Conservation (phyloP, 2,329 filamentous ascomycete genomes). For the Gnomoniopsis sp. region DNA sequence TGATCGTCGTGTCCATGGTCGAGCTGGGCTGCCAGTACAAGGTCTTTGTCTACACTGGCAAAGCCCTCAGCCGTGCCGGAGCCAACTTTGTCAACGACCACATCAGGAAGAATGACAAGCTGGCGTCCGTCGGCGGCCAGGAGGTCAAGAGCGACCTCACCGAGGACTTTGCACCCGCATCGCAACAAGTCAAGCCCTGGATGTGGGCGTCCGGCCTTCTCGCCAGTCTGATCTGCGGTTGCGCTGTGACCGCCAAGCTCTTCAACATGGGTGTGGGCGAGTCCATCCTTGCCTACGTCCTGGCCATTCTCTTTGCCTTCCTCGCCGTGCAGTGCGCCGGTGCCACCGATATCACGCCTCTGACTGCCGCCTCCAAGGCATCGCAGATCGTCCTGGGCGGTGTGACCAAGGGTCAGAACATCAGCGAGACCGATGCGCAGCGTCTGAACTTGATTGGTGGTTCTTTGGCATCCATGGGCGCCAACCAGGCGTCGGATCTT, state of each 20-base stretch:
- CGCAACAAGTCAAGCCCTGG: slow-evolving; percentile 50
- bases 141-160: slow-evolving; percentile 36
- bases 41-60: slow-evolving; percentile 36
- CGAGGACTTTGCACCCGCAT: slow-evolving; percentile 44
- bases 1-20: slow-evolving; percentile 37
- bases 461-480: slow-evolving; percentile 52
- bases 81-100: slow-evolving; percentile 37
- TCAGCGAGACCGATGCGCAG: slow-evolving; percentile 50
- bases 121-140: slow-evolving; percentile 28
- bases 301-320: slow-evolving; percentile 60
- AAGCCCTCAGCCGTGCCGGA: slow-evolving; percentile 40
- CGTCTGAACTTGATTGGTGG: slow-evolving; percentile 64
- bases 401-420: slow-evolving; percentile 54
- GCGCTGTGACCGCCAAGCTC: slow-evolving; percentile 48
- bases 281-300: slow-evolving; percentile 51
- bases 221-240: slow-evolving; percentile 45
- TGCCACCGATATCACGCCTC: slow-evolving; percentile 59
- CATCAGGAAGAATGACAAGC: slow-evolving; percentile 38
- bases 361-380: slow-evolving; percentile 65
- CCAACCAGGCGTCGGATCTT: slow-evolving; percentile 50
- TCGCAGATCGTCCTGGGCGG: slow-evolving; percentile 67
- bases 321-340: slow-evolving; percentile 58
- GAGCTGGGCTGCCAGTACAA: slow-evolving; percentile 38
- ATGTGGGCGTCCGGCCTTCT: slow-evolving; percentile 48
- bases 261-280: slow-evolving; percentile 56